Evolutionary conservation across 2,329 filamentous ascomycete species (phyloP).

Genomic region (Coniochaeta sp.): DNA sequence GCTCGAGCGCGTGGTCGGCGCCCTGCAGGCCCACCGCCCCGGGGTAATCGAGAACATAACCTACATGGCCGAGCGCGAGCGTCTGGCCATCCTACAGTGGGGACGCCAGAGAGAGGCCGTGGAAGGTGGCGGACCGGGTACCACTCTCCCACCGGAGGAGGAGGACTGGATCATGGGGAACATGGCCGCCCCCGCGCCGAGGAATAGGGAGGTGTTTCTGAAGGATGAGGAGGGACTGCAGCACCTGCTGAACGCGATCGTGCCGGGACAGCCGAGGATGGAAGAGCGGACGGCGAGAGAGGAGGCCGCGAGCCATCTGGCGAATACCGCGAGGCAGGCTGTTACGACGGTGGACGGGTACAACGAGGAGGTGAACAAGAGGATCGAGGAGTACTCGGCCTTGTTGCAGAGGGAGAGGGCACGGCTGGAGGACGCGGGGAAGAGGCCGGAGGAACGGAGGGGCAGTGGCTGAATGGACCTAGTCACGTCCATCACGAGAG

Average conservation of each 20-base stretch:
- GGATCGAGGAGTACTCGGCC: constrained; percentile 12
- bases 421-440: constrained; percentile 14
- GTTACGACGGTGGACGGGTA: constrained; percentile 12
- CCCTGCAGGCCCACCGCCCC: constrained; percentile 21
- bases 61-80: constrained; percentile 26
- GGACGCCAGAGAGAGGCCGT: constrained; percentile 10
- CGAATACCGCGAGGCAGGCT: neutral
- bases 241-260: neutral
- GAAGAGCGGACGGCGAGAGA: neutral
- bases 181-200: constrained; percentile 17
- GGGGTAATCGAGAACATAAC: constrained; percentile 24
- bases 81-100: constrained; percentile 18
- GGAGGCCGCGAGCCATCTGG: neutral
- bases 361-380: constrained; percentile 14
- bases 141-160: constrained; percentile 14
- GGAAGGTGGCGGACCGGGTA: neutral
- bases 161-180: constrained; percentile 18
- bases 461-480: too few species aligned
- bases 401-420: constrained; percentile 17
- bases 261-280: neutral
- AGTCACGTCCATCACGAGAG: constrained; percentile 3
- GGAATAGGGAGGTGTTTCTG: neutral
- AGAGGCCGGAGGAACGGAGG: constrained; percentile 11
- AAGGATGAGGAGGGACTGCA: neutral
- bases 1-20: constrained; percentile 20